These are phyloP conservation scores for Collybiopsis luxurians DNA, from an alignment of 768 basidiomycete genomes.

Conservation along the genomic window DNA sequence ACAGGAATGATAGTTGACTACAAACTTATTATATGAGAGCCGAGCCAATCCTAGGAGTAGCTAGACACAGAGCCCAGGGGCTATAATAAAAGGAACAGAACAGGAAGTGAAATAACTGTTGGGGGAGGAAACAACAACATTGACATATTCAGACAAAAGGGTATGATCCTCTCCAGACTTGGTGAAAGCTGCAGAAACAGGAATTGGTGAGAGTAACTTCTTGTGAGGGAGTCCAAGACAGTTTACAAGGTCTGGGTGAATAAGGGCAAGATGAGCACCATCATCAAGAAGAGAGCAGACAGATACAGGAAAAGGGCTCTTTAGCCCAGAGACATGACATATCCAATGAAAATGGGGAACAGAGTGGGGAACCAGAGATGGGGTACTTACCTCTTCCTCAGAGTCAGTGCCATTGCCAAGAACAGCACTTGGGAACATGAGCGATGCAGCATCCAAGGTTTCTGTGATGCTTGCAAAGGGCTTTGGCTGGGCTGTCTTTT, in stretches of 20 bases:
- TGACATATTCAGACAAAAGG: not conserved
- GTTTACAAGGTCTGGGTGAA: conserved; percentile 20
- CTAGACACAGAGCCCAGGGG: conserved; percentile 1
- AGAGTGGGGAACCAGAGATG: not conserved
- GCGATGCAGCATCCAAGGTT: not conserved
- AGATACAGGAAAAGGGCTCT: not conserved
- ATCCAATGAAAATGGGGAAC: not conserved
- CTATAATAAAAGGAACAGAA: not conserved
- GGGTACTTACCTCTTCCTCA: not conserved
- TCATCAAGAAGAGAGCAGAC: conserved; percentile 23
- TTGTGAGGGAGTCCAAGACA: conserved; percentile 14
- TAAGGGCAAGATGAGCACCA: conserved; percentile 29
- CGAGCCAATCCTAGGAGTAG: conserved; percentile 33
- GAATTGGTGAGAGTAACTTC: not conserved
- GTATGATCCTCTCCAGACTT: not conserved
- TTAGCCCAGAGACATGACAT: not conserved
- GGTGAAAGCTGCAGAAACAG: not conserved
- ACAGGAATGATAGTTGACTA: conserved; percentile 21
- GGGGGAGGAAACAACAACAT: not conserved
- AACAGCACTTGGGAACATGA: no score
- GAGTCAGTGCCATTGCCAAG: not conserved
- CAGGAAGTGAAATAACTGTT: no score
- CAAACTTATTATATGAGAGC: conserved; percentile 28
- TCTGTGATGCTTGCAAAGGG: not conserved
- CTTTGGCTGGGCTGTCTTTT: not conserved